phyloP scores from a whole-genome alignment of 169 alveolate species.

The Cryptosporidium ubiquitum region DNA sequence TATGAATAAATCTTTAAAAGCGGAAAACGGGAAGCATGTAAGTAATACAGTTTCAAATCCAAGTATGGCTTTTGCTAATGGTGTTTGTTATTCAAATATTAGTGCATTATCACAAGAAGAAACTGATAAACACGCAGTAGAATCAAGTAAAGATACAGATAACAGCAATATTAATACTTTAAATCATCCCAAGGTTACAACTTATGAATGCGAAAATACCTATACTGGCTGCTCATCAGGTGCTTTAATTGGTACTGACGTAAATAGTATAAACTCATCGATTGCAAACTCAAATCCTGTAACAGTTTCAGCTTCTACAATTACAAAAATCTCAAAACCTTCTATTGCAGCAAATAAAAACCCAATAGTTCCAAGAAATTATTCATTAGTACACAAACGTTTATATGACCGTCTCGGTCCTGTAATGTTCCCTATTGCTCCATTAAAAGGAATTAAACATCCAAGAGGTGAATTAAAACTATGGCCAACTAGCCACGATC shows the following conservation, averaged over 20 bases:
- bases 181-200: not conserved
- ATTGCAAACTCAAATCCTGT: not conserved
- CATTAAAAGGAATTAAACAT: slow-evolving; percentile 79
- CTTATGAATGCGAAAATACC: slow-evolving; percentile 53
- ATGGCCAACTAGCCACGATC: slow-evolving; percentile 79
- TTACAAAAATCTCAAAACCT: not conserved
- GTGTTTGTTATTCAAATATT: not conserved
- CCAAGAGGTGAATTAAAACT: slow-evolving; percentile 83
- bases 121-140: not conserved
- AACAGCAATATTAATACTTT: not conserved
- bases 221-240: slow-evolving; percentile 17
- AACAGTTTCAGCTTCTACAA: not conserved
- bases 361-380: not conserved
- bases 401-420: slow-evolving; percentile 86
- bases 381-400: slow-evolving; percentile 75
- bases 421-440: slow-evolving; percentile 81
- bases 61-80: not conserved
- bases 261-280: not conserved
- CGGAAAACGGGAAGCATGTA: not conserved
- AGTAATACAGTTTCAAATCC: not conserved
- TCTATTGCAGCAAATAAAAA: not conserved
- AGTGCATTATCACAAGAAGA: not conserved
- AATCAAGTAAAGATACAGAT: not conserved
- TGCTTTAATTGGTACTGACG: slow-evolving; percentile 21
- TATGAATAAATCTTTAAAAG: not conserved